These are phyloP conservation scores for Globisporangium cylindrosporum DNA, from an alignment of 352 stramenopile genomes.

Conservation along the genomic window DNA sequence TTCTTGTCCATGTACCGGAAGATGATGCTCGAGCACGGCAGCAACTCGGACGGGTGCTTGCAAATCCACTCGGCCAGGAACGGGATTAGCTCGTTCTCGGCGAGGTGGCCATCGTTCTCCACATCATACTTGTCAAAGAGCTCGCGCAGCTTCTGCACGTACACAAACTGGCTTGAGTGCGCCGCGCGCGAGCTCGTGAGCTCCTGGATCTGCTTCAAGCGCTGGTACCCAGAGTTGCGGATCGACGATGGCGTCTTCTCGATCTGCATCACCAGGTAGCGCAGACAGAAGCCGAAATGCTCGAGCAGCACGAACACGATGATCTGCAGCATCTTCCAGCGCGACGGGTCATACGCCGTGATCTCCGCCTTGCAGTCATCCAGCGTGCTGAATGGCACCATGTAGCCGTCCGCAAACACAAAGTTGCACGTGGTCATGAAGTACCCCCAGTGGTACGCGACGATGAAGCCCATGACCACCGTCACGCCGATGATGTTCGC, in stretches of 20 bases:
- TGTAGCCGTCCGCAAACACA: constrained; percentile 57
- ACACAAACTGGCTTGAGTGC: constrained; percentile 74
- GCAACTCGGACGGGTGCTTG: constrained; percentile 75
- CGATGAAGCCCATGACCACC: constrained; percentile 75
- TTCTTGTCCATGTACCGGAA: constrained; percentile 90
- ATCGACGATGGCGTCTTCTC: constrained; percentile 76
- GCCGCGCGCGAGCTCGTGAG: constrained; percentile 56
- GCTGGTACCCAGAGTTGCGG: constrained; percentile 65
- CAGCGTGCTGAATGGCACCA: constrained; percentile 74
- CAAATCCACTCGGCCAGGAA: constrained; percentile 84
- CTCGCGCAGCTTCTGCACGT: constrained; percentile 73
- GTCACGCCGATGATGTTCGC: constrained; percentile 86
- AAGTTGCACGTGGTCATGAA: constrained; percentile 80
- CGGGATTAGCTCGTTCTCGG: constrained; percentile 62
- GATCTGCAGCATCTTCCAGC: constrained; percentile 80
- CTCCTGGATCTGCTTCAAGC: constrained; percentile 80
- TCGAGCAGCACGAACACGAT: constrained; percentile 81
- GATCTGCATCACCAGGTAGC: constrained; percentile 79
- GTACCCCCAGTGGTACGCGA: constrained; percentile 84
- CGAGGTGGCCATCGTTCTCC: constrained; percentile 59
- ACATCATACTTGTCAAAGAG: constrained; percentile 82
- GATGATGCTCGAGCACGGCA: constrained; percentile 77
- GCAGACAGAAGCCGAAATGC: constrained; percentile 78
- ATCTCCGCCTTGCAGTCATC: constrained; percentile 24
- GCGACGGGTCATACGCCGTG: constrained; percentile 22